Conservation (phyloP, 805 yeast genomes). For the Sporopachydermia lactativora region DNA sequence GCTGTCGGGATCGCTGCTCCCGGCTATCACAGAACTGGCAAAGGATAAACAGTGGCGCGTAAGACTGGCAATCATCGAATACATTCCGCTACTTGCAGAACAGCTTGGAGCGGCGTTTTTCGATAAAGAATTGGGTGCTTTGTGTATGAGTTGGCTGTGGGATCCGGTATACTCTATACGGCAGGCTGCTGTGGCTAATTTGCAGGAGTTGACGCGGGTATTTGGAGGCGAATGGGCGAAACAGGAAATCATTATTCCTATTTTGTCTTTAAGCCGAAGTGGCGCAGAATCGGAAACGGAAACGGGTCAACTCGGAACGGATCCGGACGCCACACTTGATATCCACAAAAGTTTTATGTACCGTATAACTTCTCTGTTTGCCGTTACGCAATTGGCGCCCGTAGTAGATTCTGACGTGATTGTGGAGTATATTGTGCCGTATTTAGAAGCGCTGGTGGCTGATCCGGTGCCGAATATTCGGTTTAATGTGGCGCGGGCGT, state of each 20-base stretch:
- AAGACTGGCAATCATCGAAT: constrained; percentile 90
- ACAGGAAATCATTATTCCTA: constrained; percentile 63
- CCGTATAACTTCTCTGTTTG: constrained; percentile 81
- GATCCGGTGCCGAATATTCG: constrained; percentile 93
- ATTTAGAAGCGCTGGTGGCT: constrained; percentile 49
- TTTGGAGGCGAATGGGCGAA: constrained; percentile 95
- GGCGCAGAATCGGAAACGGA: neutral
- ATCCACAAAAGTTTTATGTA: constrained; percentile 56
- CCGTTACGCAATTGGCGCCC: constrained; percentile 70
- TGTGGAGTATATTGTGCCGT: constrained; percentile 60
- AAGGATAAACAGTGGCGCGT: constrained; percentile 98
- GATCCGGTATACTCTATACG: constrained; percentile 94
- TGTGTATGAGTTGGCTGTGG: constrained; percentile 98
- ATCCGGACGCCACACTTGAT: constrained; percentile 2
- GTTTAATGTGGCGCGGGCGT: constrained; percentile 86
- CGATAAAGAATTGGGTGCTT: constrained; percentile 77
- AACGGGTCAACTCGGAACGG: constrained; percentile 24
- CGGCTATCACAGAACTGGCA: constrained; percentile 92
- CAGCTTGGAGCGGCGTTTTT: constrained; percentile 90
- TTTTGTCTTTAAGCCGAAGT: constrained; percentile 27
- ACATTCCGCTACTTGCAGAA: constrained; percentile 86
- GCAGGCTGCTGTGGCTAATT: constrained; percentile 85
- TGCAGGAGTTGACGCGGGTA: constrained; percentile 64
- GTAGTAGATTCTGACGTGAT: constrained; percentile 48
- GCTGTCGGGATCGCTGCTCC: constrained; percentile 74